Evolutionary conservation across 208 protist genomes (phyloP).

Genomic region (Acanthamoeba lugdunensis): DNA sequence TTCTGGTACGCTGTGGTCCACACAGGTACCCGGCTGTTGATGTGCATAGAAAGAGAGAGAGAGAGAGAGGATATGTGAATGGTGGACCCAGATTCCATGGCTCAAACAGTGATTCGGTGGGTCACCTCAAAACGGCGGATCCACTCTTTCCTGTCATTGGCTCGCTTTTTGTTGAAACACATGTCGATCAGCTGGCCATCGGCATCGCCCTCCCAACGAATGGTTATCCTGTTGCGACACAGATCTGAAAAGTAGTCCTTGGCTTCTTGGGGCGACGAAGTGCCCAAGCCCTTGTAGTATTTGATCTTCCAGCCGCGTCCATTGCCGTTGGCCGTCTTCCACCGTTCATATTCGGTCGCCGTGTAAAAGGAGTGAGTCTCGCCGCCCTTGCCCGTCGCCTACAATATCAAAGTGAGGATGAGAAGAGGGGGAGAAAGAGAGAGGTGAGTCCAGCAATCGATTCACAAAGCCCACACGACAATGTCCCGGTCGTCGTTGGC

Average conservation of each 20-base stretch:
- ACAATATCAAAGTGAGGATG: neutral
- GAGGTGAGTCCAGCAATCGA: constrained; percentile 92
- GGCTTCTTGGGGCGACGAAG: constrained; percentile 95
- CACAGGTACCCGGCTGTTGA: too few relatives aligned
- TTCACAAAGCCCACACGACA: constrained; percentile 91
- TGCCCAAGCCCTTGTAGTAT: constrained; percentile 99
- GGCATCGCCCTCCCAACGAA: constrained; percentile 88
- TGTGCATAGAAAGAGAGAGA: too few relatives aligned
- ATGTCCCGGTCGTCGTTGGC: too few relatives aligned
- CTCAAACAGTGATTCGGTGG: too few relatives aligned
- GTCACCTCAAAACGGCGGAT: constrained; percentile 92
- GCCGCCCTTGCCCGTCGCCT: constrained; percentile 87
- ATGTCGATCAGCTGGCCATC: constrained; percentile 93
- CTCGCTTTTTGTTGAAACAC: constrained; percentile 97
- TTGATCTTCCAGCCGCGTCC: constrained; percentile 95
- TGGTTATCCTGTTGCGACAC: constrained; percentile 93
- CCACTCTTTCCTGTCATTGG: constrained; percentile 98
- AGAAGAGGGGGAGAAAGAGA: neutral
- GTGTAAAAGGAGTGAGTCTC: constrained; percentile 97
- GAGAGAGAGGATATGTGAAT: too few relatives aligned
- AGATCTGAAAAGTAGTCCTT: constrained; percentile 99
- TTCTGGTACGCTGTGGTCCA: neutral
- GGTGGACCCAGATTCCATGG: too few relatives aligned
- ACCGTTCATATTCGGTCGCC: constrained; percentile 96
- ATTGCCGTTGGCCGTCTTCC: constrained; percentile 84